Percentiles rank a stretch among this genome's conserved stretches.
These are phyloP conservation scores for Protomyces lactucae-debilis DNA, from an alignment of 1,139 yeast genomes.

Conservation along the genomic window DNA sequence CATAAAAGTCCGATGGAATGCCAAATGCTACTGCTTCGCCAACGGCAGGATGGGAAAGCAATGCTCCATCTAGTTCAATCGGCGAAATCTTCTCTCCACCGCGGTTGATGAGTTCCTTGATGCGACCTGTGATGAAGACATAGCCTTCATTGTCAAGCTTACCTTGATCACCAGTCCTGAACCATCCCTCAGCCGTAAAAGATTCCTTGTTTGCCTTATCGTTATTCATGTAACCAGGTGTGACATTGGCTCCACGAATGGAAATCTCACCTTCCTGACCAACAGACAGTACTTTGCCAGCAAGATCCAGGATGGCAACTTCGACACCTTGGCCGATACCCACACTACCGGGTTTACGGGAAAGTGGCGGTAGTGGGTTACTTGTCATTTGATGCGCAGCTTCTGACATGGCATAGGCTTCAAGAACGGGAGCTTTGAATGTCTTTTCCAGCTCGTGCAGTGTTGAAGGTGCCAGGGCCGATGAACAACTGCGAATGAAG, in stretches of 20 bases:
- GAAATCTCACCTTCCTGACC: constrained; percentile 63
- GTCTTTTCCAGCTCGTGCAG: constrained; percentile 52
- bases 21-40: constrained; percentile 67
- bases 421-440: constrained; percentile 60
- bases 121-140: constrained; percentile 56
- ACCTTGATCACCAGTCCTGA: constrained; percentile 73
- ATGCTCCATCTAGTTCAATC: constrained; percentile 55
- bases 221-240: constrained; percentile 66
- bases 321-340: constrained; percentile 62
- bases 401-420: constrained; percentile 76
- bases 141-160: constrained; percentile 55
- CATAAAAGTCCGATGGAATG: constrained; percentile 58
- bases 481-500: constrained; percentile 63
- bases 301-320: constrained; percentile 51
- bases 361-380: constrained; percentile 58
- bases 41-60: constrained; percentile 54
- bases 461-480: constrained; percentile 60
- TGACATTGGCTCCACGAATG: constrained; percentile 59
- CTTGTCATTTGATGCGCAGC: constrained; percentile 70
- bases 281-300: constrained; percentile 45
- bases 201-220: constrained; percentile 61
- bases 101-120: constrained; percentile 62
- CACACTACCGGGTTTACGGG: constrained; percentile 62
- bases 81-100: constrained; percentile 72
- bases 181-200: constrained; percentile 54